Evolutionary conservation across 1,284 basidiomycete species (phyloP), one percentile per base, ranked within the genome.

Genomic region (Phellopilus nigrolimitatus): DNA sequence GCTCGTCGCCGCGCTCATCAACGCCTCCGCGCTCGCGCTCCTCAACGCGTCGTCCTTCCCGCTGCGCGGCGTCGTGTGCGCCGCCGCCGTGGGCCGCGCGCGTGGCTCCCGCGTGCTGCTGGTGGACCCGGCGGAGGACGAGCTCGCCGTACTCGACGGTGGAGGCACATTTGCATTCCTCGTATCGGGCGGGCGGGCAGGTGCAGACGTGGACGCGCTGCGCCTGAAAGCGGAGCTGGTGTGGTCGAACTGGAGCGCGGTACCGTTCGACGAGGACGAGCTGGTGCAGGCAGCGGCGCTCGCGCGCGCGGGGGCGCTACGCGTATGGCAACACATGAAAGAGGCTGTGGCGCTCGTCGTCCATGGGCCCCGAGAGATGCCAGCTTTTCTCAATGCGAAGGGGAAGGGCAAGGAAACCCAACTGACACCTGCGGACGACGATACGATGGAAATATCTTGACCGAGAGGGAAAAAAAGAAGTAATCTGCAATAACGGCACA

Each of bases 151-250:
- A 0, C 59, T 75, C 0, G 63, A 65, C n/a, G 73, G 69, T 1
- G 64, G 69, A 31, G 84, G 80, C 0, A 79, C 76, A 57, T 88
- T 89, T 59, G 84, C 82, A 1, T 88, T 87, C 62, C 61, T 85
- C 47, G 82, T 86, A 63, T 70, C 75, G 2, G 61, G 68, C 7
- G 64, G 59, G 1, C 56, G 63, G 4, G 33, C 57, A 1, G 34
- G 36, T 3, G 1, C 34, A 13, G n/a, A 21, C 15, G 15, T 8
- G 27, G 15, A 3, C 63, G 59, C 25, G 55, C 57, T 9, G 44
- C 57, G 40, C 60, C 46, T 4, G 62, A 39, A 2, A 55, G 4
- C 58, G 33, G 61, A 63, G 15, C 51, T 76, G 43, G 73, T 82
- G 3, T 84, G 79, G 79, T 73, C 76, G 10, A 76, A 74, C 58